Evolutionary conservation across 371 early-diverging fungal genomes (phyloP).

Genomic region (Batkoa obscura): DNA sequence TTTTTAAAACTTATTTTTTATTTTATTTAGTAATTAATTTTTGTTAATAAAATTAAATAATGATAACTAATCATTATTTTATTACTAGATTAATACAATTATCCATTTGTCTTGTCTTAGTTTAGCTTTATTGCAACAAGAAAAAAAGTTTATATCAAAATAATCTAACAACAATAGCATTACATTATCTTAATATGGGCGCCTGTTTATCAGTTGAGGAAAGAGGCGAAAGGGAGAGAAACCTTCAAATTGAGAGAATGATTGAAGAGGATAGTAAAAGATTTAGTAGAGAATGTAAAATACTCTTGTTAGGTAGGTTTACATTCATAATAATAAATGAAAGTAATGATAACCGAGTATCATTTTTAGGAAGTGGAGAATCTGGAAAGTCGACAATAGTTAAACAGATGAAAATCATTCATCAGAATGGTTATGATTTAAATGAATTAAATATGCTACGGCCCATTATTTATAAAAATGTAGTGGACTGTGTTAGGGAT

Average conservation of each 20-base stretch:
- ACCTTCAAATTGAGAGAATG: conserved; percentile 35
- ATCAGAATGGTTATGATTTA: conserved; percentile 64
- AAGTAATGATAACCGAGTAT: not conserved
- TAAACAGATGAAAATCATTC: conserved; percentile 87
- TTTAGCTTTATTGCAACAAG: too few relatives aligned
- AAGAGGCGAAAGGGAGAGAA: conserved; percentile 26
- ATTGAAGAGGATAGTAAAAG: conserved; percentile 31
- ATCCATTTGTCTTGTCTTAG: too few relatives aligned
- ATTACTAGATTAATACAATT: too few relatives aligned
- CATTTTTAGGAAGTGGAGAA: conserved; percentile 55
- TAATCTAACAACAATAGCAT: too few relatives aligned
- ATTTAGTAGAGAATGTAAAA: conserved; percentile 44
- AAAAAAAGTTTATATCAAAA: too few relatives aligned
- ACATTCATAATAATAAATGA: not conserved
- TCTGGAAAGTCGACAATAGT: conserved; percentile 83
- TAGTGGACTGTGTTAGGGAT: conserved; percentile 49
- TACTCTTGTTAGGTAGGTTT: conserved; percentile 39
- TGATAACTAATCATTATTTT: too few relatives aligned
- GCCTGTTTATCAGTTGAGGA: conserved; percentile 44
- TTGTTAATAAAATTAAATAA: too few relatives aligned
- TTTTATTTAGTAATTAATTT: too few relatives aligned
- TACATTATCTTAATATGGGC: conserved; percentile 22
- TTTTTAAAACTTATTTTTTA: too few relatives aligned
- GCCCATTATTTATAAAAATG: conserved; percentile 55
- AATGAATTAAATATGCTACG: conserved; percentile 59